phyloP scores from a whole-genome alignment of 371 early-diverging fungal genomes.

The Rhizopus stolonifer region DNA sequence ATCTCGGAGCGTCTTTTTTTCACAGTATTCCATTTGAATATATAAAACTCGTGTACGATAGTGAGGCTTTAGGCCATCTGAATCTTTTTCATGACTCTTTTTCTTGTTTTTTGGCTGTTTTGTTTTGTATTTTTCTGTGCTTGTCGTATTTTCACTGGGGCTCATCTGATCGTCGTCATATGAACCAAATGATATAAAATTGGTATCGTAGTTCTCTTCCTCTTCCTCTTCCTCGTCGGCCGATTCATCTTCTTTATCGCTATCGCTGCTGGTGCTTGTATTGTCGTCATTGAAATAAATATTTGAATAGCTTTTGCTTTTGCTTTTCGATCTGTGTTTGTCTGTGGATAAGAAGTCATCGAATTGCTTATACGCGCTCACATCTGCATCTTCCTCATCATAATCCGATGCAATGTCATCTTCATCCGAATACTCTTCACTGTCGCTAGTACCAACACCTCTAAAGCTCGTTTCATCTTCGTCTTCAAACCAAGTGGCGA shows the following conservation, averaged over 20 bases:
- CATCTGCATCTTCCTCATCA: slow-evolving; percentile 45
- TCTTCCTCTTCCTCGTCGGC: slow-evolving; percentile 10
- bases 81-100: slow-evolving; percentile 23
- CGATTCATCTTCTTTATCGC: slow-evolving; percentile 39
- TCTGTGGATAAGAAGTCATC: slow-evolving; percentile 53
- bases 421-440: slow-evolving; percentile 49
- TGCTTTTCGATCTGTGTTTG: slow-evolving; percentile 37
- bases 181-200: slow-evolving; percentile 36
- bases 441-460: slow-evolving; percentile 49
- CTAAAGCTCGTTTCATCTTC: slow-evolving; percentile 20
- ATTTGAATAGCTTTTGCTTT: slow-evolving; percentile 55
- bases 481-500: slow-evolving; percentile 94
- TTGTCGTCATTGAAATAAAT: slow-evolving; percentile 52
- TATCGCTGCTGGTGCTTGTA: slow-evolving; percentile 23
- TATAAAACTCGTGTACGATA: slow-evolving; percentile 69
- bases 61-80: slow-evolving; percentile 19
- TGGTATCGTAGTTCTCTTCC: slow-evolving; percentile 18
- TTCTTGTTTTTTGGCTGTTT: slow-evolving; percentile 21
- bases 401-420: slow-evolving; percentile 42
- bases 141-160: slow-evolving; percentile 4
- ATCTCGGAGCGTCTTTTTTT: slow-evolving; percentile 88
- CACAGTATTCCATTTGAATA: slow-evolving; percentile 98
- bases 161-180: slow-evolving; percentile 15
- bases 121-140: slow-evolving; percentile 11
- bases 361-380: slow-evolving; percentile 50